Base-by-base conservation (phyloP, 805 yeast genomes). In the Hagleromyces aurorensis region DNA sequence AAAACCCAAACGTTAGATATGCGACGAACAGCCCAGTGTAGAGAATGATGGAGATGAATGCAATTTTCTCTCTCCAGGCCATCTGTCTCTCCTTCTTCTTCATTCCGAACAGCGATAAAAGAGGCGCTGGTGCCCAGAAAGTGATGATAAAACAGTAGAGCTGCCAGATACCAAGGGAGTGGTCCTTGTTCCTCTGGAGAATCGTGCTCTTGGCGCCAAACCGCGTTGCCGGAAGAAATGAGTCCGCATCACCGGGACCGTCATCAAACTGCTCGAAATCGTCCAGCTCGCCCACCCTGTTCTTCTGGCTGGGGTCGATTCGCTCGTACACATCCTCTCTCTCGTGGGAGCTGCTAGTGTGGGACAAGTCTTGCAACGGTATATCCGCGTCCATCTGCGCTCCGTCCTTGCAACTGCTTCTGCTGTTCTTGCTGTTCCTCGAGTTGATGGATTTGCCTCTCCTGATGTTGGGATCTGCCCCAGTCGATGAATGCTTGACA, bases 21-120 rank as follows among this genome's bases (percentile, higher is more conserved):
- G 94, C 96, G 21, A 86, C 80, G 30, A 80, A 54, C 0, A 83
- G 74, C 32, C 91, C 96, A 25, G 82, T 60, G 43, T 70, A 69
- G 12, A 79, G 40, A 44, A 89, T 86, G 32, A 86, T 67, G 1
- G 91, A 69, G 24, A 89, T 65, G 24, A 91, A 65, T 2, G 85
- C 97, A 32, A 87, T 80, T 51, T 89, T 89, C 50, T 91, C 98
- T 50, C 98, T 71, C 98, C 98, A 91, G 0, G 97, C 97, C 65
- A 75, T 74, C 52, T 87, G 96, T 36, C 94, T 73, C 24, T 77
- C 87, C 43, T 75, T 73, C 13, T 80, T 75, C 19, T 70, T 69
- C 69, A 89, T 69, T 3, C 97, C 97, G 57, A 74, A 80, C 24
- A 82, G 18, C 7, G 41, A 25, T 21, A 37, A 23, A 21, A 34